These are phyloP conservation scores for Xylaria telfairii DNA, from an alignment of 495 filamentous ascomycete species.

Conservation along the genomic window DNA sequence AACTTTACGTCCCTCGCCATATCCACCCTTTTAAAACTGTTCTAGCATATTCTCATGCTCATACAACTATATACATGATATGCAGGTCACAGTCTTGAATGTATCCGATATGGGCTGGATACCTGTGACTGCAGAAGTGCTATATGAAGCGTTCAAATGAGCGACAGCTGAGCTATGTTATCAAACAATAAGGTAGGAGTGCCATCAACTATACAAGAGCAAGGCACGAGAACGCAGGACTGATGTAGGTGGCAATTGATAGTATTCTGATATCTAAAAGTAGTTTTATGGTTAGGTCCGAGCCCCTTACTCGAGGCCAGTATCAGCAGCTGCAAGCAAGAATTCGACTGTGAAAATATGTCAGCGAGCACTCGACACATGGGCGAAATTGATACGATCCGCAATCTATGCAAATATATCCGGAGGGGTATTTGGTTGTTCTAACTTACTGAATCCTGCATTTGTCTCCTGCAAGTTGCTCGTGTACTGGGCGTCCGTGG, in stretches of 20 bases:
- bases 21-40: too few species aligned
- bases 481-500: slow-evolving; percentile 40
- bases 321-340: slow-evolving; percentile 13
- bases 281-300: not conserved
- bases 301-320: slow-evolving; percentile 9
- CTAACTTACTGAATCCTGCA: slow-evolving; percentile 42
- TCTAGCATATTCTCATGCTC: too few species aligned
- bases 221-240: not conserved
- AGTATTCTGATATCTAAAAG: not conserved
- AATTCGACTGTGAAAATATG: slow-evolving; percentile 15
- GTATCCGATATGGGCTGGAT: too few species aligned
- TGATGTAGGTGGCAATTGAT: not conserved
- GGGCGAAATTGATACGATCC: not conserved
- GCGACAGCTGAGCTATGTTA: not conserved
- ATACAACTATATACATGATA: not conserved
- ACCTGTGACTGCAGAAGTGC: not conserved
- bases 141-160: not conserved
- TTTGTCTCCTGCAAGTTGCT: slow-evolving; percentile 44
- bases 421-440: not conserved
- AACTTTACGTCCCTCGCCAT: too few species aligned
- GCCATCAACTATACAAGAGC: not conserved
- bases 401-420: not conserved
- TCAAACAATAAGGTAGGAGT: not conserved
- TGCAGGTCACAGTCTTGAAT: too few species aligned
- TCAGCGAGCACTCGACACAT: not conserved